A percentile compares a stretch with the other conserved stretches of the same genome.
These are phyloP conservation scores for Hypoxylon lienhwacheense DNA, from an alignment of 495 filamentous ascomycete genomes.

Conservation along the genomic window DNA sequence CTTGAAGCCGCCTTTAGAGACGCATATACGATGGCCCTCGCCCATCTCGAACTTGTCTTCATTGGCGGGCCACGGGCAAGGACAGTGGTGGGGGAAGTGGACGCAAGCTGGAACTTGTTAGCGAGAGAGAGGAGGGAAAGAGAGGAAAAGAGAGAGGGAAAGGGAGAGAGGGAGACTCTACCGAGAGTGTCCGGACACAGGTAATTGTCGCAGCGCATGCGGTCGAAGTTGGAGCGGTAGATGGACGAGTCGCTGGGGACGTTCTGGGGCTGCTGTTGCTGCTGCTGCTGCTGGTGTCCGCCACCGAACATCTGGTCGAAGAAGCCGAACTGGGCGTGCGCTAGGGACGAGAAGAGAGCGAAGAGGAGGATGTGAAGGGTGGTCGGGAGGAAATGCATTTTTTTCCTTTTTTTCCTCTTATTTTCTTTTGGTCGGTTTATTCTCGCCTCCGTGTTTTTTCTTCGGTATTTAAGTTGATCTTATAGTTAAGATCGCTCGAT, in stretches of 20 bases:
- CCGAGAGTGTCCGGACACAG: conserved; percentile 86
- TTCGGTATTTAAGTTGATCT: too few relatives aligned
- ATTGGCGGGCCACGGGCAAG: conserved; percentile 75
- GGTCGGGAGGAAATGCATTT: conserved; percentile 34
- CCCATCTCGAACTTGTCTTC: conserved; percentile 90
- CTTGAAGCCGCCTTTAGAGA: conserved; percentile 80
- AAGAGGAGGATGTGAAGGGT: conserved; percentile 31
- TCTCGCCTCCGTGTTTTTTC: neutral
- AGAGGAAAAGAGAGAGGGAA: neutral
- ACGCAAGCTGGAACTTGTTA: conserved; percentile 66
- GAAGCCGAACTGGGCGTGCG: conserved; percentile 74
- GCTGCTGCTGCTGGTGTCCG: conserved; percentile 59
- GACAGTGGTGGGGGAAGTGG: conserved; percentile 91
- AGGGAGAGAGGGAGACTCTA: conserved; percentile 20
- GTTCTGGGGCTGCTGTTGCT: conserved; percentile 69
- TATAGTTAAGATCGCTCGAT: too few relatives aligned
- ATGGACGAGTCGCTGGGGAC: conserved; percentile 73
- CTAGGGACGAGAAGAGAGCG: conserved; percentile 39
- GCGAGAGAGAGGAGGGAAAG: neutral
- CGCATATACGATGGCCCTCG: conserved; percentile 78
- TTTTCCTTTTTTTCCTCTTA: neutral
- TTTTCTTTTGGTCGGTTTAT: neutral
- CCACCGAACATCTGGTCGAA: conserved; percentile 78
- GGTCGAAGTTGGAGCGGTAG: conserved; percentile 72
- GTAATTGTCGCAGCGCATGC: conserved; percentile 78